phyloP scores from a whole-genome alignment of 225 moss, liverwort and hornwort species.

The Pseudisothecium myosuroides region DNA sequence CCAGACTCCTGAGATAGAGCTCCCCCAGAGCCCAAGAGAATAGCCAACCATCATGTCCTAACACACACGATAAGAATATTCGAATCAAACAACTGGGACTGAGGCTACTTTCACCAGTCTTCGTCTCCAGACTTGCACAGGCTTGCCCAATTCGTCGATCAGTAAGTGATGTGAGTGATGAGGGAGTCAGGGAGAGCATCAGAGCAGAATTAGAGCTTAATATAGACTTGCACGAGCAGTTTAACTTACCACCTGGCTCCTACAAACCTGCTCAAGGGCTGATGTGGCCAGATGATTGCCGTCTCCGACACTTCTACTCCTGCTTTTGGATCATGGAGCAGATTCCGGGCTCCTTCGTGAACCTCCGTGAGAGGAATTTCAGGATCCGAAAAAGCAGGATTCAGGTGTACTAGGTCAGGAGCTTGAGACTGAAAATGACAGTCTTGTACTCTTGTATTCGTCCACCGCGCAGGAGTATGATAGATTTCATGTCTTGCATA shows the following conservation, averaged over 20 bases:
- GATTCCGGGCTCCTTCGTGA: neutral
- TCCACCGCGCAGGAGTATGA: neutral
- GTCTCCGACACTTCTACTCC: conserved; percentile 25
- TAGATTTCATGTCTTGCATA: neutral
- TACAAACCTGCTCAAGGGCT: neutral
- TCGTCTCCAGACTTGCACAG: conserved; percentile 5
- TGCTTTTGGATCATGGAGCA: neutral
- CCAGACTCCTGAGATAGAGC: neutral
- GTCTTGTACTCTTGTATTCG: neutral
- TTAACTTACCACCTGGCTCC: neutral
- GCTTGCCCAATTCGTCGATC: neutral
- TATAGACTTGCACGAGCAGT: neutral
- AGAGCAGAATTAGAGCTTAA: neutral
- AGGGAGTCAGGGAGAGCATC: neutral
- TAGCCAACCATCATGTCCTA: neutral
- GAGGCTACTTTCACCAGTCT: neutral
- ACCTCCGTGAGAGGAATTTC: neutral
- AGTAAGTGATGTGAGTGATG: neutral
- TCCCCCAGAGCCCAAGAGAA: conserved; percentile 7
- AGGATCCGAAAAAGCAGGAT: neutral
- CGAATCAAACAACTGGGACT: neutral
- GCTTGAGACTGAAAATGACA: neutral
- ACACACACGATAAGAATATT: neutral
- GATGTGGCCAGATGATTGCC: conserved; percentile 1
- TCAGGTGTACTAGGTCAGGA: neutral